These are phyloP conservation scores for Boletus patriciae DNA, from an alignment of 768 basidiomycete species.

Conservation along the genomic window DNA sequence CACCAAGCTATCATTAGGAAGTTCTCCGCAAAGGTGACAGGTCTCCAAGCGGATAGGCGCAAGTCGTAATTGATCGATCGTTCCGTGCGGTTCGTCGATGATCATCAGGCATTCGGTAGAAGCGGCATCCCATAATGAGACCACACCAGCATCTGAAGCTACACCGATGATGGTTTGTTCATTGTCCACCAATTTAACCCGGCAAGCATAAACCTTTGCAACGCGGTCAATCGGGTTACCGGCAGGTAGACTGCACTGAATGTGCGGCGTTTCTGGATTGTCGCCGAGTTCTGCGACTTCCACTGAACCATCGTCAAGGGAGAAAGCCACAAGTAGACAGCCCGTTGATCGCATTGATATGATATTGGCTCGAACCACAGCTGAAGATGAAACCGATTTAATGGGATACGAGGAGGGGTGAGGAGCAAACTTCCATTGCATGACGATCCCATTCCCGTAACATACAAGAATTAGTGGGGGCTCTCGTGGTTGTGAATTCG, in stretches of 20 bases:
- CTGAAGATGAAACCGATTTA: constrained; percentile 45
- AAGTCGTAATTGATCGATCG: constrained; percentile 60
- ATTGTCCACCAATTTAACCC: constrained; percentile 50
- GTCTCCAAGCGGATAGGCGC: constrained; percentile 51
- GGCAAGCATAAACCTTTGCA: constrained; percentile 52
- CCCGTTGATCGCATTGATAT: constrained; percentile 49
- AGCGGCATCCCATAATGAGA: constrained; percentile 76
- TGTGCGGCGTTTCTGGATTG: constrained; percentile 40
- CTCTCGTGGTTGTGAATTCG: constrained; percentile 13
- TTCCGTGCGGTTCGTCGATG: constrained; percentile 59
- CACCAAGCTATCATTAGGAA: constrained; percentile 62
- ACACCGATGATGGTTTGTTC: constrained; percentile 56
- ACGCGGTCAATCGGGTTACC: constrained; percentile 60
- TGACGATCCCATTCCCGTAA: constrained; percentile 60
- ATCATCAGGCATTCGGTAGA: constrained; percentile 63
- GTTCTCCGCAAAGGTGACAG: constrained; percentile 73
- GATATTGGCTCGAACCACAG: constrained; percentile 50
- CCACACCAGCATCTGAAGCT: constrained; percentile 62
- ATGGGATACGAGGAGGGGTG: constrained; percentile 30
- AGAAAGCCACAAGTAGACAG: constrained; percentile 54
- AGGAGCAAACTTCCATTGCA: constrained; percentile 47
- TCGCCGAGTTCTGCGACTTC: constrained; percentile 58
- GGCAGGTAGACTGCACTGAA: constrained; percentile 52
- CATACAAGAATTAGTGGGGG: constrained; percentile 42
- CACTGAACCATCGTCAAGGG: constrained; percentile 63